Base-by-base conservation (phyloP, 768 basidiomycete genomes). In the Tylopilus plumbeoviolaceoides region DNA sequence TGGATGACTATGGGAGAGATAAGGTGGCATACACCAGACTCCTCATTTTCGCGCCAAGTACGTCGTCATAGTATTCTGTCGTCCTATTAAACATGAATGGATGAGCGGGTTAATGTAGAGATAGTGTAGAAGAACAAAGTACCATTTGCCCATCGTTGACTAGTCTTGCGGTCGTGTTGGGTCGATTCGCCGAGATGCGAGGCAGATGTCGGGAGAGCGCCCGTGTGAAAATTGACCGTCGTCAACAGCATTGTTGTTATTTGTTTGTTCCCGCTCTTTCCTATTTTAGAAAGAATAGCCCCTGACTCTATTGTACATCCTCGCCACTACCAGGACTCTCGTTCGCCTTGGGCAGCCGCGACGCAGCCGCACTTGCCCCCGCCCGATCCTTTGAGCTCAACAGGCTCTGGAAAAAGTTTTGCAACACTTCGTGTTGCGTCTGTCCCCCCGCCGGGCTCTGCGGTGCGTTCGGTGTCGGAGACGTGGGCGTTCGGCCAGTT, bases 331-430 rank as follows among this genome's bases (percentile, higher is more conserved):
- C 64, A 18, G 67, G 67, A 50, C 62, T 67, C 2, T 70, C 73
- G 48, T 73, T 73, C 15, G 71, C 48, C 63, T 59, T 76, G 49
- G 66, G 63, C 44, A 60, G 44, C 18, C 58, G 50, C 2, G 59
- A 72, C 15, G 69, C 63, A n/a, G 63, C 61, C 14, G 70, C 66
- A 49, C 69, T 65, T 20, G 70, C 69, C 11, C 65, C 66, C 21
- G 66, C 65, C 5, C 85, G 78, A 55, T 86, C 86, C 68, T 84
- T 87, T 38, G 82, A 81, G 58, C 78, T 85, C 56, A 93, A 69
- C 63, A 92, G 67, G 53, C 84, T 88, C 69, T 90, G 82, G 82
- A 93, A 93, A 76, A 93, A 93, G 65, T 87, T 87, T 61, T 91
- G 88, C 56, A 93, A 66, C 17, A 91, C 87, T 65, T 91, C 88